Percentiles rank a stretch among this genome's conserved stretches.
Evolutionary conservation across 345 rosid genomes (phyloP).

Genomic region (Luvunga scandens): DNA sequence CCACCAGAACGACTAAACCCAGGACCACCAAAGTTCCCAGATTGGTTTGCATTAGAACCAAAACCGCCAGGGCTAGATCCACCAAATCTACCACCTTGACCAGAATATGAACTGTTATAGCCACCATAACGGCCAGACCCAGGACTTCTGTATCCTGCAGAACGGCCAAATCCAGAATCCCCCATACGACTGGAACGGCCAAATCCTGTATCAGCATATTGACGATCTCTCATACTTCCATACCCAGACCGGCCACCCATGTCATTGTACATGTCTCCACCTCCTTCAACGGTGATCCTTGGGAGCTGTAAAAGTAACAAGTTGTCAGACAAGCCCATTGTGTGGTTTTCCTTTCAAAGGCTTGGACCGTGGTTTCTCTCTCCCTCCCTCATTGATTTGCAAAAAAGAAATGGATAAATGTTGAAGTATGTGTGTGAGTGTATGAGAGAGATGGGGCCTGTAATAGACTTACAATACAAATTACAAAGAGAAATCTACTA

Average conservation of each 20-base stretch:
- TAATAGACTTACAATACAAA: background rate
- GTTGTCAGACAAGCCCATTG: background rate
- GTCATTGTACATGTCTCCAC: slow-evolving; percentile 38
- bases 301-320: slow-evolving; percentile 58
- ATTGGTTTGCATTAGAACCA: slow-evolving; percentile 23
- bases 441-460: background rate
- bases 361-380: background rate
- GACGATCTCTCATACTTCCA: slow-evolving; percentile 52
- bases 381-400: background rate
- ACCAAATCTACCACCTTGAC: slow-evolving; percentile 9
- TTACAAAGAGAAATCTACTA: background rate
- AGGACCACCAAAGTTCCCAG: slow-evolving; percentile 36
- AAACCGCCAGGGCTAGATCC: slow-evolving; percentile 28
- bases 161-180: slow-evolving; percentile 33
- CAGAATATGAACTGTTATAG: slow-evolving; percentile 8
- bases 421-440: background rate
- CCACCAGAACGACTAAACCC: slow-evolving; percentile 35
- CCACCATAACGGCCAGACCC: slow-evolving; percentile 32
- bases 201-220: slow-evolving; percentile 40
- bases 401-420: background rate
- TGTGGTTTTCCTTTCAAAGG: background rate
- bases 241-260: slow-evolving; percentile 39
- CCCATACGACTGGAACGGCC: slow-evolving; percentile 45
- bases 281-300: slow-evolving; percentile 54
- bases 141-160: slow-evolving; percentile 32